phyloP scores from a whole-genome alignment of 2,329 filamentous ascomycete genomes.

The Penicillium sp. region DNA sequence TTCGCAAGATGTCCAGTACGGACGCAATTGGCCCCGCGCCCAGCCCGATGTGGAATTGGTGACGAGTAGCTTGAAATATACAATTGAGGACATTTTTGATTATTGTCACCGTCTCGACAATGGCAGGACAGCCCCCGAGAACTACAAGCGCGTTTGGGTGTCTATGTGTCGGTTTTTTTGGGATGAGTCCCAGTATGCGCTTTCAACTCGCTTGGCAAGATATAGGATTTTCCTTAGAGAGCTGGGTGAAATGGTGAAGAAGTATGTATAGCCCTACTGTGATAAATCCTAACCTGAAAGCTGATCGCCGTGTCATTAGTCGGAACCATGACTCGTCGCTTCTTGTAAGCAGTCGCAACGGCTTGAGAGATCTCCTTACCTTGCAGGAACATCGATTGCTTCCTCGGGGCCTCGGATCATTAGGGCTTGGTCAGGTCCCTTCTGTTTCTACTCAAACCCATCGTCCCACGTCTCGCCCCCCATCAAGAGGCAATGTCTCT shows the following conservation, averaged over 20 bases:
- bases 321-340: slow-evolving; percentile 25
- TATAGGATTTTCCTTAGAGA: slow-evolving; percentile 53
- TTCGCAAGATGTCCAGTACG: slow-evolving; percentile 42
- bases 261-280: slow-evolving; percentile 37
- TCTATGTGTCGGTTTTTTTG: slow-evolving; percentile 49
- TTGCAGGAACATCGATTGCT: slow-evolving; percentile 32
- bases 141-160: slow-evolving; percentile 53
- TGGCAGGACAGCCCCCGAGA: slow-evolving; percentile 26
- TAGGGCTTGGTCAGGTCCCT: background rate
- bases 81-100: slow-evolving; percentile 51
- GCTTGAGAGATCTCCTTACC: slow-evolving; percentile 28
- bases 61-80: slow-evolving; percentile 51
- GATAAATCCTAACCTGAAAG: slow-evolving; percentile 9
- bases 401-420: background rate
- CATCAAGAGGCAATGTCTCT: background rate
- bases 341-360: slow-evolving; percentile 27
- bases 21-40: slow-evolving; percentile 41
- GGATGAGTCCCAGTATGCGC: slow-evolving; percentile 46
- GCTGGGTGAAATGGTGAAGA: slow-evolving; percentile 45
- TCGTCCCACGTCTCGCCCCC: background rate
- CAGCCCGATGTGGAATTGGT: slow-evolving; percentile 50
- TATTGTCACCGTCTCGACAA: slow-evolving; percentile 45
- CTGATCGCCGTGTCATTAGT: slow-evolving; percentile 18
- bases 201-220: slow-evolving; percentile 50
- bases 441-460: background rate